Conservation (phyloP, 139 green algal genomes). For the Limnomonas spitsbergensis region DNA sequence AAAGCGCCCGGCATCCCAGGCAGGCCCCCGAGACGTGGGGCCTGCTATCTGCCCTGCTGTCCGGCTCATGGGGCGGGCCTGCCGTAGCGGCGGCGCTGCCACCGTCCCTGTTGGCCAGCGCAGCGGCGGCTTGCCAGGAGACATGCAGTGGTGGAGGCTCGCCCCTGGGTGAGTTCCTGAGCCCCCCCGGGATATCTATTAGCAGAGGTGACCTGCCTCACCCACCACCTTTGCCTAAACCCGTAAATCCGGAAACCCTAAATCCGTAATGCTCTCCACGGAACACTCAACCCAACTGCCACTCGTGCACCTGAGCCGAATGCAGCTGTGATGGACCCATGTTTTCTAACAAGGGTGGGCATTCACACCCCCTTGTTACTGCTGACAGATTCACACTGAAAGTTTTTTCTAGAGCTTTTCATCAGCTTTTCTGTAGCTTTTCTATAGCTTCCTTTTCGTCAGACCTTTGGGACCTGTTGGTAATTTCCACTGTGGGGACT, state of each 20-base stretch:
- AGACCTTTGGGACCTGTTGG: too few species aligned
- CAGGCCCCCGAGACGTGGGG: background rate
- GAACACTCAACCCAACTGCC: too few species aligned
- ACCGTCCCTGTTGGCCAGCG: background rate
- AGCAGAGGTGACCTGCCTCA: background rate
- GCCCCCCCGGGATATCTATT: background rate
- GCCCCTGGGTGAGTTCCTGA: too few species aligned
- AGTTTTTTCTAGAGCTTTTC: too few species aligned
- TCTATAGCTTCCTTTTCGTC: too few species aligned
- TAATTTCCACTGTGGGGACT: too few species aligned
- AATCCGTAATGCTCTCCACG: background rate
- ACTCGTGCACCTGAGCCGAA: too few species aligned
- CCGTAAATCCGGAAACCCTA: background rate
- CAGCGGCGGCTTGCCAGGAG: background rate
- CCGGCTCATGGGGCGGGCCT: background rate
- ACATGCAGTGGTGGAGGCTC: background rate
- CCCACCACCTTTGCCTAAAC: background rate
- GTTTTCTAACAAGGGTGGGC: too few species aligned
- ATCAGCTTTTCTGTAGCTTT: too few species aligned
- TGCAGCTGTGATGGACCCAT: too few species aligned
- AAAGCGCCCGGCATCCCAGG: background rate
- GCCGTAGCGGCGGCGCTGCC: background rate
- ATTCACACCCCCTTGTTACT: too few species aligned
- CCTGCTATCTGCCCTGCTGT: background rate
- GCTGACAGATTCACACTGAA: too few species aligned